A percentile compares a stretch with the other conserved stretches of the same genome.
Evolutionary conservation across 129 eudicot genomes (phyloP).

Genomic region (Artemisia annua): DNA sequence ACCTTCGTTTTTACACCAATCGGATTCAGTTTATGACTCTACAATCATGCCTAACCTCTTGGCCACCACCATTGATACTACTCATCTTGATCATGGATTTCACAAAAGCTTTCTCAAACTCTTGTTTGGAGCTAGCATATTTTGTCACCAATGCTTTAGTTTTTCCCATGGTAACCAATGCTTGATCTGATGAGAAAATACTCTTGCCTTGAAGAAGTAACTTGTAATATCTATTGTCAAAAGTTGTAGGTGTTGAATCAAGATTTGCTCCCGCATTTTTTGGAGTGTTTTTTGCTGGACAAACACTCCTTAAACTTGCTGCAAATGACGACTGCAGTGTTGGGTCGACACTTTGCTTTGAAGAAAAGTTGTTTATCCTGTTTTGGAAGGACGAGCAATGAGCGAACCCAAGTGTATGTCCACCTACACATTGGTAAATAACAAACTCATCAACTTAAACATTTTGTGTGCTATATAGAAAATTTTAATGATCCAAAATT

Average conservation of each 20-base stretch:
- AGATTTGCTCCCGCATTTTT: constrained; percentile 39
- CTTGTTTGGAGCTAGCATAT: constrained; percentile 42
- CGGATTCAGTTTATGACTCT: constrained; percentile 42
- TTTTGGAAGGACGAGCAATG: constrained; percentile 82
- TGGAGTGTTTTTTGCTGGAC: constrained; percentile 27
- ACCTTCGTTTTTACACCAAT: no score
- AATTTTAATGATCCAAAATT: background rate
- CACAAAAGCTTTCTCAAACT: constrained; percentile 48
- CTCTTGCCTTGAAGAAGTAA: constrained; percentile 50
- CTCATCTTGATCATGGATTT: constrained; percentile 57
- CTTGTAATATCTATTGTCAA: constrained; percentile 49
- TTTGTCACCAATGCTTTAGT: constrained; percentile 42
- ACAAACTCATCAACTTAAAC: background rate
- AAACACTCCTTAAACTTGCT: constrained; percentile 26
- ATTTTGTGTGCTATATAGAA: background rate
- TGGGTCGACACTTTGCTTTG: constrained; percentile 37
- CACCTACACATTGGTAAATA: constrained; percentile 48
- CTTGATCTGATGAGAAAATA: constrained; percentile 47
- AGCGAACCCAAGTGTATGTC: constrained; percentile 75
- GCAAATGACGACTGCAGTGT: constrained; percentile 36
- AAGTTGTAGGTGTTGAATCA: constrained; percentile 44
- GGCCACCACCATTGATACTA: constrained; percentile 47
- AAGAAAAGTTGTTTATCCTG: constrained; percentile 59
- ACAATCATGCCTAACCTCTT: constrained; percentile 47
- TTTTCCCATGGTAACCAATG: constrained; percentile 32